Evolutionary conservation across 352 stramenopile species (phyloP), one percentile per base, ranked within the genome.

Genomic region (Phytophthora idaei): DNA sequence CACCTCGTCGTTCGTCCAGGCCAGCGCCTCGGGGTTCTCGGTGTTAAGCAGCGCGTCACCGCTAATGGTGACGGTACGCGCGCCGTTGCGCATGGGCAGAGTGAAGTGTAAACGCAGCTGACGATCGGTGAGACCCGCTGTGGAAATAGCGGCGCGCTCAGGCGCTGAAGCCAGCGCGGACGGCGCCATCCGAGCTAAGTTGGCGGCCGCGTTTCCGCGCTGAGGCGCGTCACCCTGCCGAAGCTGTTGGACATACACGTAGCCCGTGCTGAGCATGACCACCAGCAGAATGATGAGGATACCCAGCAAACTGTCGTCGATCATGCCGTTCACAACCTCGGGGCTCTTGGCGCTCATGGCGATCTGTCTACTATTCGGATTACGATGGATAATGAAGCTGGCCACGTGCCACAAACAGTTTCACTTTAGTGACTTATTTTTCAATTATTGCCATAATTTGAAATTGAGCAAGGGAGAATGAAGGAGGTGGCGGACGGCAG

Each of bases 401-500:
- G 17, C 31, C 32, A 45, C 48, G 56, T 61, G 64, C 63, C 63
- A 71, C 50, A 65, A 64, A 36, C n/a, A 44, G 4, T 10, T 55
- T 46, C 31, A 48, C 21, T 46, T 61, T 65, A 68, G 39, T 67
- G 56, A 46, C 49, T 12, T 46, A 49, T 9, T 17, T 17, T 45
- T 37, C 37, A 61, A 29, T 42, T 44, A 50, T 39, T 49, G 12
- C 25, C 21, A 17, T 10, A 62, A 36, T 60, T 21, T 31, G 39
- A 57, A 17, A 54, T 27, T 57, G 34, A 50, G 5, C 2, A 41
- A 28, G 14, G 3, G 10, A 64, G 62, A 5, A 92, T 93, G 85
- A 94, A 92, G 61, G 88, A 95, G 51, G 85, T 95, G 37, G 86
- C 88, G 2, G 88, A 95, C 46, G 87, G 84, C 70, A 90, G 86